Conservation (phyloP, 805 yeast species). For the Monosporozyma aerobia region DNA sequence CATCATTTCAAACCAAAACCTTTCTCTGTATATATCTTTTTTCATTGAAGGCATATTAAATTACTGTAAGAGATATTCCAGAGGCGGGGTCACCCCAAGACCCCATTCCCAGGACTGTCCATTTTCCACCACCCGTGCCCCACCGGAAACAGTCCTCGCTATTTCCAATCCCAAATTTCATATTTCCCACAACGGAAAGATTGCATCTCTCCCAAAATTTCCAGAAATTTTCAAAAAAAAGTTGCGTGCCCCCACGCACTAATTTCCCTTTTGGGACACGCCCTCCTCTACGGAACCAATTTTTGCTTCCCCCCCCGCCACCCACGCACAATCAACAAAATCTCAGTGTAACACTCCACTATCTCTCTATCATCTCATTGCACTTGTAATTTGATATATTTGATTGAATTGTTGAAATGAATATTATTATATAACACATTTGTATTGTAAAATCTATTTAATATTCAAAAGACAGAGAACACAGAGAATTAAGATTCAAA, state of each 20-base stretch:
- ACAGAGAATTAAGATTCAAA: slow-evolving; percentile 28
- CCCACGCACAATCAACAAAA: neutral
- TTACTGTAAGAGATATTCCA: neutral
- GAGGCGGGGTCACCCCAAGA: neutral
- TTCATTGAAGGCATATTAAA: no score
- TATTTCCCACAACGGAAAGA: no score
- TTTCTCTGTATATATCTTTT: no score
- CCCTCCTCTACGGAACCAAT: neutral
- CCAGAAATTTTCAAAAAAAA: neutral
- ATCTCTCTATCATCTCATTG: no score
- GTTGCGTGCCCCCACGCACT: neutral
- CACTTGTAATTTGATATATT: no score
- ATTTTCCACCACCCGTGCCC: neutral
- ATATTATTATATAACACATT: neutral
- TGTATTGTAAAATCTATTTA: neutral
- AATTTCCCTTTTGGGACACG: neutral
- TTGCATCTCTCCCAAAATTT: neutral
- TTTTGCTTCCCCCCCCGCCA: neutral
- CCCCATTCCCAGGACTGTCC: neutral
- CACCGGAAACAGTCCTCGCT: neutral
- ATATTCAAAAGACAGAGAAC: neutral
- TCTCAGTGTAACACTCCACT: neutral
- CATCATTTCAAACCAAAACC: no score
- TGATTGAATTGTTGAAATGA: neutral
- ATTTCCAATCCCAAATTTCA: neutral